These are phyloP conservation scores for Ceratobasidium sp. DNA, from an alignment of 1,284 basidiomycete genomes.

Conservation along the genomic window DNA sequence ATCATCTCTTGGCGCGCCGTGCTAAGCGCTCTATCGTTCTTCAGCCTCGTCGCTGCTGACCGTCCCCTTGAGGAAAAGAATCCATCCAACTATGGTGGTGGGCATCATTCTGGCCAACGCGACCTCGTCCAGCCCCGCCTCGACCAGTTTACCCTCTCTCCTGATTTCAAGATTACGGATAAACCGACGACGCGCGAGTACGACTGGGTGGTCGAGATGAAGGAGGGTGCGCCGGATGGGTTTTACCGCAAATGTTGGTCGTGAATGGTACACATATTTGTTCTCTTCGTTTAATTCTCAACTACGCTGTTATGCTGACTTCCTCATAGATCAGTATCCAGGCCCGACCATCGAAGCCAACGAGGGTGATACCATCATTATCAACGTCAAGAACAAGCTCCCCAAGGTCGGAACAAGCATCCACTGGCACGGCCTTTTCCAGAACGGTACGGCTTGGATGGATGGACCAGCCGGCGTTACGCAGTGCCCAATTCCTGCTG, in stretches of 20 bases:
- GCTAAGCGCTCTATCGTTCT: constrained; percentile 9
- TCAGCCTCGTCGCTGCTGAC: not conserved
- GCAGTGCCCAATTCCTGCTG: constrained; percentile 67
- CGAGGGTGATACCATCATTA: constrained; percentile 62
- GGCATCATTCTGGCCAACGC: not conserved
- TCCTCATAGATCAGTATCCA: constrained; percentile 59
- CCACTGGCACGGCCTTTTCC: constrained; percentile 64
- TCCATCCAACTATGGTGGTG: no score
- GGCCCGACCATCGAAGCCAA: constrained; percentile 68
- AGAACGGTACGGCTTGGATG: constrained; percentile 62
- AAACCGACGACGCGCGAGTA: constrained; percentile 59
- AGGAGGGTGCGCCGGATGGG: constrained; percentile 60
- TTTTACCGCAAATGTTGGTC: constrained; percentile 62
- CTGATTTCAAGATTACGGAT: constrained; percentile 51
- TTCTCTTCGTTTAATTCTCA: not conserved
- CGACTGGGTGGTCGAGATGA: constrained; percentile 58
- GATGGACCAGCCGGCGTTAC: constrained; percentile 66
- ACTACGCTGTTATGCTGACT: not conserved
- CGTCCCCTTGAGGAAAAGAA: no score
- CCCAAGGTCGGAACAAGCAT: constrained; percentile 59
- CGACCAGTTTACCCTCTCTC: constrained; percentile 33
- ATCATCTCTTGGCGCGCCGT: constrained; percentile 21
- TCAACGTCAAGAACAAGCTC: constrained; percentile 62
- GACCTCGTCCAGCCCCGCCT: constrained; percentile 38
- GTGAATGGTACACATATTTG: constrained; percentile 60